A percentile compares a stretch with the other conserved stretches of the same genome.
These are phyloP conservation scores for Ustanciosporium gigantosporum DNA, from an alignment of 1,284 basidiomycete species.

Conservation along the genomic window DNA sequence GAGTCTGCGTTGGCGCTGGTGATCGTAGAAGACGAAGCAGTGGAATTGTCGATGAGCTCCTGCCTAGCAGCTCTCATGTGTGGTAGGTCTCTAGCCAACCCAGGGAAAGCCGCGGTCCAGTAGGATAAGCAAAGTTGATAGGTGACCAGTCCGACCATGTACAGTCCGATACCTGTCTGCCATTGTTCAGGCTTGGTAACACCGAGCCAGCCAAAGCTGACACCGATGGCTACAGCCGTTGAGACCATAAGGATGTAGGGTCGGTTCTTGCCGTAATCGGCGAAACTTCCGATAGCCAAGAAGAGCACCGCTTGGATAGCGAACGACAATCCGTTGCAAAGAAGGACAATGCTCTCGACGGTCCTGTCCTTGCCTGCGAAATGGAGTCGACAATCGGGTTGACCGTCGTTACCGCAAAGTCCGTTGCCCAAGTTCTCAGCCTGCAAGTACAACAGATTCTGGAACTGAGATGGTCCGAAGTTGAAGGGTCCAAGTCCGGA, in stretches of 20 bases:
- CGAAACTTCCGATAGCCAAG: conserved; percentile 75
- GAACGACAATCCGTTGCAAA: conserved; percentile 44
- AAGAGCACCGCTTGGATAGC: conserved; percentile 65
- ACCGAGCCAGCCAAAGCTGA: conserved; percentile 24
- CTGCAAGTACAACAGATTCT: conserved; percentile 68
- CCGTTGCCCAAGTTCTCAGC: conserved; percentile 67
- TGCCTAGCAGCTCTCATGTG: conserved; percentile 70
- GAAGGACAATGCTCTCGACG: conserved; percentile 43
- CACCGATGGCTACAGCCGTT: conserved; percentile 26
- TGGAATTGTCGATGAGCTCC: conserved; percentile 65
- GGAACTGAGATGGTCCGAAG: conserved; percentile 75
- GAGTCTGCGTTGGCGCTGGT: background rate
- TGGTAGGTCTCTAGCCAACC: conserved; percentile 76
- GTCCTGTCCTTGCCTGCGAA: conserved; percentile 61
- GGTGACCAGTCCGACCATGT: conserved; percentile 78
- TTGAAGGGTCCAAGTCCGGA: conserved; percentile 70
- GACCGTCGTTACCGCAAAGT: conserved; percentile 22
- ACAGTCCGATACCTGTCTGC: conserved; percentile 75
- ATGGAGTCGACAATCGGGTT: conserved; percentile 62
- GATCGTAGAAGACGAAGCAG: background rate
- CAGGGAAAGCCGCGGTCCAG: conserved; percentile 79
- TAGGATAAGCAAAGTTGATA: conserved; percentile 81
- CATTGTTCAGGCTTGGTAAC: conserved; percentile 70
- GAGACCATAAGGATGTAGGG: conserved; percentile 37
- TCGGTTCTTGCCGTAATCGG: conserved; percentile 23